Evolutionary conservation across 139 green algal genomes (phyloP).

Genomic region (Chlamydomonas sphaeroides): DNA sequence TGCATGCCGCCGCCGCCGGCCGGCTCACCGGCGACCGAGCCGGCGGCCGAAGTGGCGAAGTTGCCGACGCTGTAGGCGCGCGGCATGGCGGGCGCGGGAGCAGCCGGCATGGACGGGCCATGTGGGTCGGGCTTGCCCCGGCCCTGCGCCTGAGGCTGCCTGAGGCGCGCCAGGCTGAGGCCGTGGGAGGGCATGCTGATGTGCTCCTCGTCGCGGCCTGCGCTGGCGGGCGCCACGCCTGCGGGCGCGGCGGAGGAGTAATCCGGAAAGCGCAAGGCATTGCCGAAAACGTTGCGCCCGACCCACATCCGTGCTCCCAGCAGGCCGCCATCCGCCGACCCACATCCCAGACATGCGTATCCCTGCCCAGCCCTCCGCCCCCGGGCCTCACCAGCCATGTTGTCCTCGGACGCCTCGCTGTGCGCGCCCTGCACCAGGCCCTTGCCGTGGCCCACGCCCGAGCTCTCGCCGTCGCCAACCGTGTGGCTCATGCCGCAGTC

Average conservation of each 20-base stretch:
- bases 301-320: too few relatives aligned
- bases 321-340: too few relatives aligned
- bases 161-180: constrained; percentile 10
- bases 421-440: background rate
- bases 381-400: background rate
- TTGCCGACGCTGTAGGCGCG: constrained; percentile 28
- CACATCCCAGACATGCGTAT: too few relatives aligned
- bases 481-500: constrained; percentile 36
- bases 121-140: background rate
- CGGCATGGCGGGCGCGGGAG: background rate
- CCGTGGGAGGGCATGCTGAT: constrained; percentile 18
- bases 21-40: background rate
- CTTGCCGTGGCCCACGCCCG: constrained; percentile 19
- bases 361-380: background rate
- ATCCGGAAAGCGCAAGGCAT: too few relatives aligned
- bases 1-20: background rate
- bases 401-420: constrained; percentile 36
- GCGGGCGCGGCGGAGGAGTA: too few relatives aligned
- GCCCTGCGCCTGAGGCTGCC: background rate
- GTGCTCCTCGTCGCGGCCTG: background rate
- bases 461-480: constrained; percentile 17
- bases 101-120: too few relatives aligned
- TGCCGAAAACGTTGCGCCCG: too few relatives aligned
- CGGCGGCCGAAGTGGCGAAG: background rate
- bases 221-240: background rate